These are phyloP conservation scores for Trypanosoma melophagium DNA, from an alignment of 208 protist species.

Conservation along the genomic window DNA sequence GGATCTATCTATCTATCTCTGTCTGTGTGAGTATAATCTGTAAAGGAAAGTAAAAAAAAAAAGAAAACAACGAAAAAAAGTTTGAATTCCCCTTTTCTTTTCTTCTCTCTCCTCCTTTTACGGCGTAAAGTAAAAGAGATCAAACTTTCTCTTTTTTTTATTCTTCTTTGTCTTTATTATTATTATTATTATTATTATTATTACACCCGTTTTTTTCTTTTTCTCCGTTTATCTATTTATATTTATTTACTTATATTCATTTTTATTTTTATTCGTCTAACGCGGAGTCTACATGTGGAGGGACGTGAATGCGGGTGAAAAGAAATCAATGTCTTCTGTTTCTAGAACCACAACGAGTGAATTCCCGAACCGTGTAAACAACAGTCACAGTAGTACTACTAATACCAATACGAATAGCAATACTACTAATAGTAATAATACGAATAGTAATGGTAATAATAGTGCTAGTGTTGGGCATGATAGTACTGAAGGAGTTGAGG, in stretches of 20 bases:
- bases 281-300: conserved; percentile 11
- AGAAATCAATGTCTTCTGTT: conserved; percentile 1
- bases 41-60: too few relatives aligned
- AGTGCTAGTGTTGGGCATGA: too few relatives aligned
- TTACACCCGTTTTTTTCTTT: conserved; percentile 20
- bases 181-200: conserved; percentile 2
- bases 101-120: not conserved
- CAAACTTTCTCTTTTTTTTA: not conserved
- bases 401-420: too few relatives aligned
- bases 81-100: conserved; percentile 4
- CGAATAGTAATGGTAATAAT: too few relatives aligned
- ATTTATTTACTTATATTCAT: not conserved
- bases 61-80: too few relatives aligned
- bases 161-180: conserved; percentile 20
- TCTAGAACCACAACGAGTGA: conserved; percentile 2
- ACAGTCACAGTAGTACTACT: too few relatives aligned
- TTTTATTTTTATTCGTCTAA: not conserved
- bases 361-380: not conserved
- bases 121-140: conserved; percentile 7
- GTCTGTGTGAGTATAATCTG: too few relatives aligned
- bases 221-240: conserved; percentile 28
- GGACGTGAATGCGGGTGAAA: conserved; percentile 3
- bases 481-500: too few relatives aligned
- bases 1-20: too few relatives aligned
- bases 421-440: too few relatives aligned